These are phyloP conservation scores for Talaromyces stipitatus DNA, from an alignment of 495 filamentous ascomycete genomes.

Conservation along the genomic window DNA sequence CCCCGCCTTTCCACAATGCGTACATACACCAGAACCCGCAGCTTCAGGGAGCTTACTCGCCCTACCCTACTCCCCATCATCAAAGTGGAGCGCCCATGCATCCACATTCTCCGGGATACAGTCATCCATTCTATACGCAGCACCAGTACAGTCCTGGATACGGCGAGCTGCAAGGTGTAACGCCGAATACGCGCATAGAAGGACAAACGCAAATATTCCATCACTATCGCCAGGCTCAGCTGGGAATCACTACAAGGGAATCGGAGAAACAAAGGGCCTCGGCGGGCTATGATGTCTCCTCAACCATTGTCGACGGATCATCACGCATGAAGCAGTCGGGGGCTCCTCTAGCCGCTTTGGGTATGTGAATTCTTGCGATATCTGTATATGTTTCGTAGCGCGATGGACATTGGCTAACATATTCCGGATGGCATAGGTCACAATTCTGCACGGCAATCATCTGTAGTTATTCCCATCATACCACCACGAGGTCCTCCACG, in stretches of 20 bases:
- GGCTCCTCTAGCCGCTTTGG: neutral
- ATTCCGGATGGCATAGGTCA: neutral
- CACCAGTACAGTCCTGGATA: constrained; percentile 15
- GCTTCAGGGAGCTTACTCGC: constrained; percentile 12
- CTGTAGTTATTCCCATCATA: constrained; percentile 29
- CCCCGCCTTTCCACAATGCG: constrained; percentile 18
- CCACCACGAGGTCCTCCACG: constrained; percentile 83
- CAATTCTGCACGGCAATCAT: neutral
- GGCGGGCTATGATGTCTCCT: constrained; percentile 29
- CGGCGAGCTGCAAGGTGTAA: constrained; percentile 11
- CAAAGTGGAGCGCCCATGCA: constrained; percentile 17
- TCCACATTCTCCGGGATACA: constrained; percentile 22
- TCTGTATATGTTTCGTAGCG: neutral
- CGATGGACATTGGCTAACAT: neutral
- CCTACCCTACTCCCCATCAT: constrained; percentile 9
- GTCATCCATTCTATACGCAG: constrained; percentile 19
- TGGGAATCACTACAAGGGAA: constrained; percentile 10
- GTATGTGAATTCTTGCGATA: neutral
- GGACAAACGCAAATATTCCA: neutral
- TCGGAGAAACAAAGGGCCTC: constrained; percentile 10
- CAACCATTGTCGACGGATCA: constrained; percentile 39
- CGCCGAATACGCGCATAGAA: constrained; percentile 8
- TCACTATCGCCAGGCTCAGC: constrained; percentile 2
- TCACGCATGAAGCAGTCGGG: constrained; percentile 20
- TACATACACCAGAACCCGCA: constrained; percentile 22